Percentiles rank a stretch among this genome's conserved stretches.
Conservation (phyloP, 1,139 yeast species). For the Petasospora rhodanensis region DNA sequence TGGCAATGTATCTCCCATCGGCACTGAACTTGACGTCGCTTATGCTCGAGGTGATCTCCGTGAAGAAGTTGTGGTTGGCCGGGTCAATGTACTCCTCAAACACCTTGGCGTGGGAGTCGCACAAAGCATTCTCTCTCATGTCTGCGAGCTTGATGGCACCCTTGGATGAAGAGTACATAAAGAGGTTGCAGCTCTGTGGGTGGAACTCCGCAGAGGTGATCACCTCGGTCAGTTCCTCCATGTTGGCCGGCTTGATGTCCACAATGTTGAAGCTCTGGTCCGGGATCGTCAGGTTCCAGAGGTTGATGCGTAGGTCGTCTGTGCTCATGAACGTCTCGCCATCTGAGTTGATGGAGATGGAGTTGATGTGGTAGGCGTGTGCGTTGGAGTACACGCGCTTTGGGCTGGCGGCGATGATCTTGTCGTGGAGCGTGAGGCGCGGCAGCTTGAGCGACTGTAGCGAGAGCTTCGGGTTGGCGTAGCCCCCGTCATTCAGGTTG, state of each 20-base stretch:
- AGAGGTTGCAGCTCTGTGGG: constrained; percentile 85
- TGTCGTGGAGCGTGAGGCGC: constrained; percentile 84
- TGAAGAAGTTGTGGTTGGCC: constrained; percentile 88
- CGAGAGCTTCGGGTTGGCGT: constrained; percentile 20
- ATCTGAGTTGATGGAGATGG: constrained; percentile 90
- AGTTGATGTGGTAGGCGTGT: constrained; percentile 96
- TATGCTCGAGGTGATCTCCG: constrained; percentile 93
- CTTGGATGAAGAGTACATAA: constrained; percentile 95
- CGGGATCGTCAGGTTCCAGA: constrained; percentile 93
- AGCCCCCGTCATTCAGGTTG: constrained; percentile 47
- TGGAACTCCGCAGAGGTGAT: constrained; percentile 98
- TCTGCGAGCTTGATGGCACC: constrained; percentile 95
- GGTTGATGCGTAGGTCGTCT: constrained; percentile 91
- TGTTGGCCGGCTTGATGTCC: constrained; percentile 95
- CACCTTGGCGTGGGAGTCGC: constrained; percentile 85
- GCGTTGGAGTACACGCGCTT: constrained; percentile 91
- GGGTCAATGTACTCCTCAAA: constrained; percentile 95
- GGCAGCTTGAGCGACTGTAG: constrained; percentile 64
- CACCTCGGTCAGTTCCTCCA: constrained; percentile 98
- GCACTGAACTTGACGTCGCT: constrained; percentile 90
- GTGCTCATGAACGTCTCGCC: constrained; percentile 93
- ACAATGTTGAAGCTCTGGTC: constrained; percentile 96
- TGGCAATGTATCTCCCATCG: constrained; percentile 90
- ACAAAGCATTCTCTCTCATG: constrained; percentile 93
- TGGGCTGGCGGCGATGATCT: constrained; percentile 92